Conservation (phyloP, 2,329 filamentous ascomycete species). For the Cladosporium velox region DNA sequence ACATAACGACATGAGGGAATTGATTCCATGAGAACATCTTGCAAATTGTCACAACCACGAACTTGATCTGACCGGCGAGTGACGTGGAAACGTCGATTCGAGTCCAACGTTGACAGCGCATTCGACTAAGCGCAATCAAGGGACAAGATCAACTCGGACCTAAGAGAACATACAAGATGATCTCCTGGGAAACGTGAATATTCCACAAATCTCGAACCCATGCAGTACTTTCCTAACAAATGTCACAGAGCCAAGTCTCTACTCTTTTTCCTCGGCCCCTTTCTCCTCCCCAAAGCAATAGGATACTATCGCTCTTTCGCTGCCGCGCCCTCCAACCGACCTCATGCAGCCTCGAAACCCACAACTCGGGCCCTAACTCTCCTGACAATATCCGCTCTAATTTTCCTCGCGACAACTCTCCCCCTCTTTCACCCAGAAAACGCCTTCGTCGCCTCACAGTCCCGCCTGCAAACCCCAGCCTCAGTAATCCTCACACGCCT, state of each 20-base stretch:
- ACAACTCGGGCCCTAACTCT: slow-evolving; percentile 62
- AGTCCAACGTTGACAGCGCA: background rate
- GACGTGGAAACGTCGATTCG: background rate
- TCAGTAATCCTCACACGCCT: slow-evolving; percentile 83
- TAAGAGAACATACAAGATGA: background rate
- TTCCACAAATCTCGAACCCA: background rate
- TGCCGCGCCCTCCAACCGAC: slow-evolving; percentile 41
- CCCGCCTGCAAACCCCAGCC: slow-evolving; percentile 80
- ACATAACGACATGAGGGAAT: background rate
- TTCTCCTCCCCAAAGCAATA: slow-evolving; percentile 68
- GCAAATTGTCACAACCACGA: background rate
- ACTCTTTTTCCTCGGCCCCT: slow-evolving; percentile 64
- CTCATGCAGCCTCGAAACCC: slow-evolving; percentile 55
- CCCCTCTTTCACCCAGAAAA: slow-evolving; percentile 74
- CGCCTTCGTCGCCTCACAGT: slow-evolving; percentile 74
- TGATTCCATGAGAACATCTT: background rate
- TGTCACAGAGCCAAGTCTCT: slow-evolving; percentile 46
- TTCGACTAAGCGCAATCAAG: background rate
- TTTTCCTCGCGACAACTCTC: slow-evolving; percentile 63
- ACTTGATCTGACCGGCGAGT: background rate
- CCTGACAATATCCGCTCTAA: slow-evolving; percentile 56
- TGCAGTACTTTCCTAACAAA: background rate
- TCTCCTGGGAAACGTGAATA: slow-evolving; percentile 20
- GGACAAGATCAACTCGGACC: background rate
- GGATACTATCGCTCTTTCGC: slow-evolving; percentile 62